Percentiles rank a stretch among this genome's conserved stretches.
Evolutionary conservation across 768 basidiomycete species (phyloP).

Genomic region (Lactarius tabidus): DNA sequence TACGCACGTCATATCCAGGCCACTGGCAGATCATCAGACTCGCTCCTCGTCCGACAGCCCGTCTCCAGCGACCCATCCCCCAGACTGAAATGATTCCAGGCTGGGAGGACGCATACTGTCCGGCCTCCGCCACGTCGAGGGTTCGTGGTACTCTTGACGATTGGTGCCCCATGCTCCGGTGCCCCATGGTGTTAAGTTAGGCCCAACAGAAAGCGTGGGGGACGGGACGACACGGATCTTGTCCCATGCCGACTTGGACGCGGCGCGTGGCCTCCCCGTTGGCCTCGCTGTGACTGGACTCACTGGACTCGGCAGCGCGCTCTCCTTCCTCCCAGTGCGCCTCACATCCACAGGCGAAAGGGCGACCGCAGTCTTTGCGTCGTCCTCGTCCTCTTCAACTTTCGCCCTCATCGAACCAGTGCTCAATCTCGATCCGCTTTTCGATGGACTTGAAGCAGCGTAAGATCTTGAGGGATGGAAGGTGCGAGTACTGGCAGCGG

Average conservation of each 20-base stretch:
- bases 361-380: not conserved
- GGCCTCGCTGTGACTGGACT: not conserved
- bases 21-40: not conserved
- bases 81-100: too few species aligned
- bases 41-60: not conserved
- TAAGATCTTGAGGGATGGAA: not conserved
- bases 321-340: not conserved
- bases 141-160: not conserved
- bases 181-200: not conserved
- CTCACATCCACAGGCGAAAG: constrained; percentile 8
- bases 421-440: constrained; percentile 1
- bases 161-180: not conserved
- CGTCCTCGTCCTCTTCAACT: not conserved
- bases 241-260: constrained; percentile 1
- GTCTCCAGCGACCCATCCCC: not conserved
- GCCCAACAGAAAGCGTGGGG: not conserved
- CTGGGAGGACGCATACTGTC: not conserved
- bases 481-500: not conserved
- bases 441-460: not conserved
- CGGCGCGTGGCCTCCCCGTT: not conserved
- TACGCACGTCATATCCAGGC: too few species aligned
- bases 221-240: constrained; percentile 18
- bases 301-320: not conserved
- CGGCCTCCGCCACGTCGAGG: not conserved
- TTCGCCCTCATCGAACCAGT: not conserved